Percentiles rank a stretch among this genome's conserved stretches.
phyloP scores from a whole-genome alignment of 495 filamentous ascomycete genomes.

The Penicillium longicatenatum region DNA sequence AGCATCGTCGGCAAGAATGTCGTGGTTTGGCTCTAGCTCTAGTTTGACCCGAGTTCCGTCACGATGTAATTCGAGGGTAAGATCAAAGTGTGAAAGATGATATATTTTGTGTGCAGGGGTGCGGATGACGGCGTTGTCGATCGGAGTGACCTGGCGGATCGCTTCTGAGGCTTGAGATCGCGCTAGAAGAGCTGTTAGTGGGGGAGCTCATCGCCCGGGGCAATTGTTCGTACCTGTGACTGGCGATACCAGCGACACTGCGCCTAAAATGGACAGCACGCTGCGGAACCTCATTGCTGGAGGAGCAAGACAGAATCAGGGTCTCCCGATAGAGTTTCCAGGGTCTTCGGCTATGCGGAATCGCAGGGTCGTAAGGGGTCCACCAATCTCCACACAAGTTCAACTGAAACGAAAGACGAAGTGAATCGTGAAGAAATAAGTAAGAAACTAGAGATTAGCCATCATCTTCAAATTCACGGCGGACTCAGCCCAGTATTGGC shows the following conservation, averaged over 20 bases:
- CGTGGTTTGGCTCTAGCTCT: constrained; percentile 85
- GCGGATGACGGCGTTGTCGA: constrained; percentile 75
- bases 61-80: constrained; percentile 74
- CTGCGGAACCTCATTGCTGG: constrained; percentile 27
- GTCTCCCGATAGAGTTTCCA: constrained; percentile 7
- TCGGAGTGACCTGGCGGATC: constrained; percentile 67
- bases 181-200: constrained; percentile 39
- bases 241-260: constrained; percentile 22
- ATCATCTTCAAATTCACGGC: not conserved
- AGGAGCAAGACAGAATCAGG: not conserved
- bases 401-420: not conserved
- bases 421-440: not conserved
- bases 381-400: not conserved
- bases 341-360: constrained; percentile 6
- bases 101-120: constrained; percentile 80
- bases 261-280: constrained; percentile 22
- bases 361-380: constrained; percentile 1
- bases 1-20: constrained; percentile 79
- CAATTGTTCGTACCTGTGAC: constrained; percentile 17
- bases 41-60: constrained; percentile 72
- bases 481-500: constrained; percentile 1
- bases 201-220: not conserved
- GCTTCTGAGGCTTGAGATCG: constrained; percentile 77
- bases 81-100: constrained; percentile 76
- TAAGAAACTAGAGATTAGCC: not conserved